Conservation (phyloP, 805 yeast species). For the Isabelozyma heimii region DNA sequence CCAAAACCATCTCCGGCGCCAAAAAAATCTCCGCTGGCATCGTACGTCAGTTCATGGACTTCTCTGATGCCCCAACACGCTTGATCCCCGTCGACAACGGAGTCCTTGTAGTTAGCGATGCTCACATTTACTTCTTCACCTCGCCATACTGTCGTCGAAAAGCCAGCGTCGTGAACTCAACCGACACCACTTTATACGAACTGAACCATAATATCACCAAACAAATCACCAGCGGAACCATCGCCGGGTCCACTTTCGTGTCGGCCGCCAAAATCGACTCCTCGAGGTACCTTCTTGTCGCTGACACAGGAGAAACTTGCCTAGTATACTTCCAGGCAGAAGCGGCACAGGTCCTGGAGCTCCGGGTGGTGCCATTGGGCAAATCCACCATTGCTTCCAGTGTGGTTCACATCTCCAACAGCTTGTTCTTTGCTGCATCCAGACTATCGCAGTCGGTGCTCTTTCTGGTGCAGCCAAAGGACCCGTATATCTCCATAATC, state of each 20-base stretch:
- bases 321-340: conserved; percentile 17
- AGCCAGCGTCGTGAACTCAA: neutral
- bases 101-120: conserved; percentile 21
- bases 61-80: conserved; percentile 27
- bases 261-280: conserved; percentile 22
- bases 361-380: conserved; percentile 24
- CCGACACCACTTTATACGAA: neutral
- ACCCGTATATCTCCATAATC: conserved; percentile 24
- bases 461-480: conserved; percentile 19
- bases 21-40: neutral
- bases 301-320: conserved; percentile 27
- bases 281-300: conserved; percentile 20
- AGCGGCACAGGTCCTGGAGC: conserved; percentile 5
- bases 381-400: conserved; percentile 27
- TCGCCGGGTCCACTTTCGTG: neutral
- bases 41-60: conserved; percentile 23
- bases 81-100: conserved; percentile 25
- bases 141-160: neutral
- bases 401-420: conserved; percentile 22
- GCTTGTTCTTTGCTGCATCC: conserved; percentile 29
- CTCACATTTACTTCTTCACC: conserved; percentile 28
- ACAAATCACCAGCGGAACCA: conserved; percentile 8
- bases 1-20: conserved; percentile 2
- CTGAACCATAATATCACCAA: neutral
- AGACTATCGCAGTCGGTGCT: conserved; percentile 27